Evolutionary conservation across 208 protist genomes (phyloP).

Genomic region (Trypanosoma avium): DNA sequence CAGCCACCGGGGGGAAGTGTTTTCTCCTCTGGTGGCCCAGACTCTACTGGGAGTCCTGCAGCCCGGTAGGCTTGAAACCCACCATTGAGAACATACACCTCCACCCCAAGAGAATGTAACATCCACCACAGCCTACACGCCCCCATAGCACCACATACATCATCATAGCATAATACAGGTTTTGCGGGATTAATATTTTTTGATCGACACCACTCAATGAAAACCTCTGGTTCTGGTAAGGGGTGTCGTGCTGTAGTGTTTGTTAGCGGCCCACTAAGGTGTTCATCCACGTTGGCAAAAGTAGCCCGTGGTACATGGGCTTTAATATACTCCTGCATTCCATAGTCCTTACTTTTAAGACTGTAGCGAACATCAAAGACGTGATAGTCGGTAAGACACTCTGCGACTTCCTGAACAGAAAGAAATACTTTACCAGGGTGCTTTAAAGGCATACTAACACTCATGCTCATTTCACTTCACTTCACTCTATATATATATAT

Average conservation of each 20-base stretch:
- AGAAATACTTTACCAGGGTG: conserved; percentile 56
- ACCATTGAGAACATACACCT: conserved; percentile 79
- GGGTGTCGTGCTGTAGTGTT: conserved; percentile 52
- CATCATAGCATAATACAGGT: conserved; percentile 85
- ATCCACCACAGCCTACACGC: conserved; percentile 88
- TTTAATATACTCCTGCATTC: conserved; percentile 45
- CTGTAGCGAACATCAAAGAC: conserved; percentile 82
- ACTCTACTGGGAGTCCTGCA: conserved; percentile 42
- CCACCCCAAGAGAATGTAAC: conserved; percentile 70
- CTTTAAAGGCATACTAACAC: background rate
- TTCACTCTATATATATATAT: background rate
- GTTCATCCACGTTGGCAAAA: conserved; percentile 51
- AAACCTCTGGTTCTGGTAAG: conserved; percentile 44
- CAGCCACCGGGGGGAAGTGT: conserved; percentile 28
- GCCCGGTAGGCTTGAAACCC: conserved; percentile 54
- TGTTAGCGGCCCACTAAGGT: conserved; percentile 29
- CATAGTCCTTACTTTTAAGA: conserved; percentile 37
- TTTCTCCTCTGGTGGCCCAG: conserved; percentile 16
- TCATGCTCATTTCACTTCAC: background rate
- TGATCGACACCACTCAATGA: conserved; percentile 60
- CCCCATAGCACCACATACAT: conserved; percentile 69
- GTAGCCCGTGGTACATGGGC: conserved; percentile 47
- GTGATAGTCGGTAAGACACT: conserved; percentile 34
- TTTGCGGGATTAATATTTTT: conserved; percentile 34
- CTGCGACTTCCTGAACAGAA: conserved; percentile 38